phyloP scores from a whole-genome alignment of 352 stramenopile genomes.

The Pythium plurisporium region DNA sequence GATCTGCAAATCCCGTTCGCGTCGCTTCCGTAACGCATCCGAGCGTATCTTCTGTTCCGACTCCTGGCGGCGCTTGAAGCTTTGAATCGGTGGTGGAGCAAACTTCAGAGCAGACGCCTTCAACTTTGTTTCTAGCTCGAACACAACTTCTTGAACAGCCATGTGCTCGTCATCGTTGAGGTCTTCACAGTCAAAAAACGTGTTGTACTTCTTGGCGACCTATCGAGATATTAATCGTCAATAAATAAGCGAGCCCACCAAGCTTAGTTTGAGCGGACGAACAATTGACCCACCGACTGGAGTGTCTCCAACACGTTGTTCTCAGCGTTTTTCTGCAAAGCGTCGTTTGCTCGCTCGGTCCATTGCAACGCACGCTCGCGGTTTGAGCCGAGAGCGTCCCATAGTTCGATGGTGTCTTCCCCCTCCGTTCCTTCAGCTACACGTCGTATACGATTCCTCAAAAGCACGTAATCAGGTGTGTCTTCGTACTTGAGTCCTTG shows the following conservation, averaged over 20 bases:
- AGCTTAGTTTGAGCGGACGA: background rate
- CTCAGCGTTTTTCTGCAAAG: slow-evolving; percentile 32
- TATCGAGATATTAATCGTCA: slow-evolving; percentile 3
- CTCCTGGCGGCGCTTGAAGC: slow-evolving; percentile 69
- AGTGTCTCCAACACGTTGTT: slow-evolving; percentile 40
- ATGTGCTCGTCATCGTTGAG: slow-evolving; percentile 48
- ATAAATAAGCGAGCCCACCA: slow-evolving; percentile 1
- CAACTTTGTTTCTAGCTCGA: slow-evolving; percentile 59
- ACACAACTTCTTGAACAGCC: slow-evolving; percentile 60
- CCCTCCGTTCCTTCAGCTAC: slow-evolving; percentile 31
- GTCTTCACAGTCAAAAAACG: slow-evolving; percentile 61
- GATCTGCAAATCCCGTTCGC: slow-evolving; percentile 72
- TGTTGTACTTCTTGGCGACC: slow-evolving; percentile 74
- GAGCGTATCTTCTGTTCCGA: slow-evolving; percentile 74
- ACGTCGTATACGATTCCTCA: slow-evolving; percentile 35
- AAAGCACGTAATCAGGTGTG: slow-evolving; percentile 56
- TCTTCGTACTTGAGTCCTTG: slow-evolving; percentile 72
- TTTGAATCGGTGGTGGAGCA: slow-evolving; percentile 76
- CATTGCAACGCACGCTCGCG: slow-evolving; percentile 56
- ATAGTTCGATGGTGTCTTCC: slow-evolving; percentile 41
- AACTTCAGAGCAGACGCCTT: slow-evolving; percentile 35
- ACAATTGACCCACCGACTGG: slow-evolving; percentile 28
- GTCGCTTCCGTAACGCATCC: slow-evolving; percentile 65
- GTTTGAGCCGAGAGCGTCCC: slow-evolving; percentile 37
- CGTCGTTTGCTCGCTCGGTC: slow-evolving; percentile 44